Conservation (phyloP, 345 rosid genomes). For the Eucalyptus sideroxylon region DNA sequence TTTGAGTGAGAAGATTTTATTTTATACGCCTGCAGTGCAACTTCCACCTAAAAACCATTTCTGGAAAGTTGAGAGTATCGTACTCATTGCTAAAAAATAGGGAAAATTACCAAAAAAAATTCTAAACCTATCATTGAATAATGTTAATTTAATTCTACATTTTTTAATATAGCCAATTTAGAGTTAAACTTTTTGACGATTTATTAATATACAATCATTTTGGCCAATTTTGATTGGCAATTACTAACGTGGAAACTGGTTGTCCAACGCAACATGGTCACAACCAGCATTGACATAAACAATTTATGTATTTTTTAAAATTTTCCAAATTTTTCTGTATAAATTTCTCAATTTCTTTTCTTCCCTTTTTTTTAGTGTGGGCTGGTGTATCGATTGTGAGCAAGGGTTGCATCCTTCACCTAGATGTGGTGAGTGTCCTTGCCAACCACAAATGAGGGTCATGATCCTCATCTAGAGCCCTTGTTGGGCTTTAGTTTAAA, state of each 20-base stretch:
- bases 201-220: background rate
- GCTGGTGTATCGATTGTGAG: fast-evolving
- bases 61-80: background rate
- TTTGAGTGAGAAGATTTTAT: background rate
- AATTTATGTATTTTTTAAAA: background rate
- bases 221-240: fast-evolving
- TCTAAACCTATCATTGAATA: background rate
- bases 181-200: fast-evolving
- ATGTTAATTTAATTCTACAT: background rate
- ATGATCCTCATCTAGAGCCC: fast-evolving
- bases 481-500: background rate
- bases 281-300: fast-evolving
- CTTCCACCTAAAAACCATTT: background rate
- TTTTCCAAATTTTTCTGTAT: background rate
- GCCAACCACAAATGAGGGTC: background rate
- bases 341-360: background rate
- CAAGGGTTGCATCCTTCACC: background rate
- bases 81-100: background rate
- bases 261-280: fast-evolving
- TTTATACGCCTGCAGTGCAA: background rate
- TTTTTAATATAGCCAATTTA: background rate
- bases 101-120: background rate
- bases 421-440: too few relatives aligned
- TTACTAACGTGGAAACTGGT: fast-evolving
- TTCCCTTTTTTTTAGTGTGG: background rate